Percentiles rank a stretch among this genome's conserved stretches.
These are phyloP conservation scores for Ophiostoma fasciatum DNA, from an alignment of 2,329 filamentous ascomycete genomes.

Conservation along the genomic window DNA sequence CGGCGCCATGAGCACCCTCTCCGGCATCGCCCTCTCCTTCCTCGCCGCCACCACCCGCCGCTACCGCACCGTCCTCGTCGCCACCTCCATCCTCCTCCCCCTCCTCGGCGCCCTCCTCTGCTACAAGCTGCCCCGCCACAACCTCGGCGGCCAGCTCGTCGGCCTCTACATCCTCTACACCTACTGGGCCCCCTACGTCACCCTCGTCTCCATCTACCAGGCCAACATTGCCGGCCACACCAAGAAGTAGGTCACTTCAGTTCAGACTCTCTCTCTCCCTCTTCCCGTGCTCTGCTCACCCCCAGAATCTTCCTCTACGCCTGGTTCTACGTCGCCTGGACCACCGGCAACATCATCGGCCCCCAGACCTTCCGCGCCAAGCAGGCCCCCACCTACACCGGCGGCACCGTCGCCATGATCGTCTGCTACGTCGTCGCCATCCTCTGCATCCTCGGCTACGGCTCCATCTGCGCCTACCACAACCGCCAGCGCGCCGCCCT, in stretches of 20 bases:
- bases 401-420: conserved; percentile 28
- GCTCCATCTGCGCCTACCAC: conserved; percentile 3
- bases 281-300: too few species aligned
- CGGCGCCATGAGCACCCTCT: conserved; percentile 11
- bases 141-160: conserved; percentile 13
- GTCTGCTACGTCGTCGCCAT: conserved; percentile 9
- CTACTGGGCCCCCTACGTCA: conserved; percentile 13
- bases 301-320: conserved; percentile 8
- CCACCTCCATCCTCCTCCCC: conserved; percentile 19
- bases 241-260: conserved; percentile 6
- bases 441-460: conserved; percentile 6
- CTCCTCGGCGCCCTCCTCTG: conserved; percentile 22
- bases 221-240: conserved; percentile 12
- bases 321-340: conserved; percentile 20
- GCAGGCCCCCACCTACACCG: conserved; percentile 36
- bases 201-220: conserved; percentile 11
- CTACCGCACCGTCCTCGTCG: conserved; percentile 14
- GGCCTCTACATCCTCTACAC: conserved; percentile 13
- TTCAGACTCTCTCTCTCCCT: neutral
- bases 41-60: conserved; percentile 9
- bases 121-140: conserved; percentile 14
- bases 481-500: neutral
- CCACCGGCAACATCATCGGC: conserved; percentile 14
- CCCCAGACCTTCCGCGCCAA: conserved; percentile 39
- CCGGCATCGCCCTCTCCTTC: conserved; percentile 11